These are phyloP conservation scores for Heracleum sosnowskyi DNA, from an alignment of 129 eudicot species.

Conservation along the genomic window DNA sequence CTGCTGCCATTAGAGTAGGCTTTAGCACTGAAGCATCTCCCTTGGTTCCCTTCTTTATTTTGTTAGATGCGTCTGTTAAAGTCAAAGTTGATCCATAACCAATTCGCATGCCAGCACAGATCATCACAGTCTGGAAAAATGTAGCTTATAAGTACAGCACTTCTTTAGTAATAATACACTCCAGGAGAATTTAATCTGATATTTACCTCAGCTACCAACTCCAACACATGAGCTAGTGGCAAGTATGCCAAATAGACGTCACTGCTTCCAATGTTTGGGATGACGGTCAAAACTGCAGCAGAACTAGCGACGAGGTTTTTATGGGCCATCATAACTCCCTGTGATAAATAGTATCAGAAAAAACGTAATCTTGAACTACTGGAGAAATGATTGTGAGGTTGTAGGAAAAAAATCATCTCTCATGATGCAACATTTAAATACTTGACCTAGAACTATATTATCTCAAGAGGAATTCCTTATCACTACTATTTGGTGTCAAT, in stretches of 20 bases:
- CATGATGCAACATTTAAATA: neutral
- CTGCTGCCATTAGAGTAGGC: slow-evolving; percentile 92
- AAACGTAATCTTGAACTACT: neutral
- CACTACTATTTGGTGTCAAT: neutral
- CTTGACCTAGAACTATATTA: neutral
- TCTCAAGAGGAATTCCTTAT: neutral
- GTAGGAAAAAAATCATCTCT: neutral
- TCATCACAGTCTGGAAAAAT: slow-evolving; percentile 70
- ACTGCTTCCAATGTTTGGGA: slow-evolving; percentile 56
- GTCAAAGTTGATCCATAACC: slow-evolving; percentile 92
- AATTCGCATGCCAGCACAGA: slow-evolving; percentile 60
- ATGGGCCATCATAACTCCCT: slow-evolving; percentile 99
- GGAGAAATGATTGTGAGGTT: neutral
- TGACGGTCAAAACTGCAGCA: slow-evolving; percentile 84
- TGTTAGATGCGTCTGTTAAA: slow-evolving; percentile 82
- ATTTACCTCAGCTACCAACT: slow-evolving; percentile 89
- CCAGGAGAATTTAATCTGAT: slow-evolving; percentile 5
- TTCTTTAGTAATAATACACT: neutral
- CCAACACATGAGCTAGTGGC: slow-evolving; percentile 93
- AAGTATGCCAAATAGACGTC: slow-evolving; percentile 86
- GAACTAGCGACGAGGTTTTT: slow-evolving; percentile 86
- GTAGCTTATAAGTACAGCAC: slow-evolving; percentile 14
- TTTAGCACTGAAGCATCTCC: slow-evolving; percentile 80
- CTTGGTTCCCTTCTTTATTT: slow-evolving; percentile 84
- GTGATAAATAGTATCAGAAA: slow-evolving; percentile 1